Evolutionary conservation across 2,329 filamentous ascomycete genomes (phyloP).

Genomic region (Stagonosporopsis chrysanthemi): DNA sequence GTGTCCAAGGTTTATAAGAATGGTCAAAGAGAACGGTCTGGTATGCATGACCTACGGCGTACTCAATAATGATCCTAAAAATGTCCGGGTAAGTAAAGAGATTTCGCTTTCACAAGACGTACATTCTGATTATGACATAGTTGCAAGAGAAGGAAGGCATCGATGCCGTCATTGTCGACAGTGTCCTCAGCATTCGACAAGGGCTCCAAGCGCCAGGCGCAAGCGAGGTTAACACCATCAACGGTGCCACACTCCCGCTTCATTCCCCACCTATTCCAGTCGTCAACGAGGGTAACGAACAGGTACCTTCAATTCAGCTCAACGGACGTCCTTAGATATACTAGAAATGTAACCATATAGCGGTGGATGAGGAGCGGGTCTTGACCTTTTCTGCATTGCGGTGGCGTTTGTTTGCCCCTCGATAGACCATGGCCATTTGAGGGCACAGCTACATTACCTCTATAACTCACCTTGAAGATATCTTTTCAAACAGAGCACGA

Average conservation of each 20-base stretch:
- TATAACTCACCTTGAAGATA: not conserved
- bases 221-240: not conserved
- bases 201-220: conserved; percentile 69
- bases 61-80: conserved; percentile 83
- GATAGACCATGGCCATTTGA: conserved; percentile 6
- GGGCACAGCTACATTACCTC: not conserved
- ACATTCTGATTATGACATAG: conserved; percentile 54
- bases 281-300: conserved; percentile 8
- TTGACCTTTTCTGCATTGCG: not conserved
- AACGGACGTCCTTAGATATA: conserved; percentile 1
- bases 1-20: conserved; percentile 85
- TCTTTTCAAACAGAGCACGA: not conserved
- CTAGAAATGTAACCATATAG: not conserved
- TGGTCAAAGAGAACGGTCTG: conserved; percentile 92
- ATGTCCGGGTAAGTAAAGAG: conserved; percentile 75
- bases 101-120: not conserved
- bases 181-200: conserved; percentile 89
- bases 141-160: conserved; percentile 94
- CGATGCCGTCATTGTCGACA: conserved; percentile 97
- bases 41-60: conserved; percentile 96
- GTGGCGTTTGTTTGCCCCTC: conserved; percentile 5
- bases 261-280: conserved; percentile 5
- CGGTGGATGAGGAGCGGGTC: not conserved
- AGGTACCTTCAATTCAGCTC: conserved; percentile 5
- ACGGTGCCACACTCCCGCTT: conserved; percentile 3